Evolutionary conservation across 306 rosid genomes (phyloP), one percentile per base, ranked within the genome.

Genomic region (Trichosanthes cucumerina): DNA sequence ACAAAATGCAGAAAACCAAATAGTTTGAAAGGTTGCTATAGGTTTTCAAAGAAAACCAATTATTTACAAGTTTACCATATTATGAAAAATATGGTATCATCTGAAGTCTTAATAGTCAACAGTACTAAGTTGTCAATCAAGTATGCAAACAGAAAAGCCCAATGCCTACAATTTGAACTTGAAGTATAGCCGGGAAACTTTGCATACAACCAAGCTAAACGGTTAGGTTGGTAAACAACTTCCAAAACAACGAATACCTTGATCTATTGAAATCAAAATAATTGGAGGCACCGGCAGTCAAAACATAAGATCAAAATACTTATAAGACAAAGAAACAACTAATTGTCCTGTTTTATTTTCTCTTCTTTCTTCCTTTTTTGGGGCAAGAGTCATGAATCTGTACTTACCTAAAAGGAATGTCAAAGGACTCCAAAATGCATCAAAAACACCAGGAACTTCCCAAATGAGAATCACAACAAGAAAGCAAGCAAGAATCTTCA

Each of bases 361-460:
- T 14, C 14, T 41, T 4, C 3, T 33, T 34, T 19, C n/a, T 66
- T 66, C 39, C 23, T 38, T 16, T 26, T 28, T 46, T 24, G 13
- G 4, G 24, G 60, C 19, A 52, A 33, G 47, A 13, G 5, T 24
- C 6, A 23, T 66, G 59, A 73, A 26, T 72, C 15, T 1, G 41
- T 72, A 3, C 97, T 85, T 53, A 92, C 99, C 93, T 85, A 96
- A 83, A 79, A 90, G 64, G 86, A 91, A 84, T 15, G 97, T 82
- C 77, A 92, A 83, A 60, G 97, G 98, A 82, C 87, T 79, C 97
- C 96, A 93, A 73, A 91, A 3, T 72, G 87, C 71, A 6, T 91
- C 86, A 78, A 96, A 96, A 80, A 93, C 92, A 78, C 97, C 98
- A 43, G 99, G 99, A 60, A 96, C 84, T 87, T 96, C 99, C 99